Percentiles rank a stretch among this genome's conserved stretches.
Evolutionary conservation across 164 flowering plant genomes (phyloP).

Genomic region (Magnolia officinalis): DNA sequence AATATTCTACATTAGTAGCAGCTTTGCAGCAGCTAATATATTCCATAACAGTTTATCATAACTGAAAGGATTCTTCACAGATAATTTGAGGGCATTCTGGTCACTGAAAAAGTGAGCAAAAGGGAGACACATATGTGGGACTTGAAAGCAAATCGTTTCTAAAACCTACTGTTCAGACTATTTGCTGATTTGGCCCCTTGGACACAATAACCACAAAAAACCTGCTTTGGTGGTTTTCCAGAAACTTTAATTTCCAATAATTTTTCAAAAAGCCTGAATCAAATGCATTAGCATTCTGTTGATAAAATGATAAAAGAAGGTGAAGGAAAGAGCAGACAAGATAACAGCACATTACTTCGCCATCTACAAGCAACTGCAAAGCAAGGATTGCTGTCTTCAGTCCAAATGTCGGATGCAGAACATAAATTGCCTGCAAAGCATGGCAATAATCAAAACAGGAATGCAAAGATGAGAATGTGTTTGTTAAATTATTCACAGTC

Average conservation of each 20-base stretch:
- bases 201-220: no score
- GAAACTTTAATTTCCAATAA: neutral
- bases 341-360: constrained; percentile 45
- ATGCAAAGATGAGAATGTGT: neutral
- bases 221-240: no score
- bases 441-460: neutral
- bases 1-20: no score
- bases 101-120: no score
- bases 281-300: neutral
- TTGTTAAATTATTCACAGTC: neutral
- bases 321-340: neutral
- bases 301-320: neutral
- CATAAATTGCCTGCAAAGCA: constrained; percentile 67
- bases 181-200: no score
- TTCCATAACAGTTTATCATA: no score
- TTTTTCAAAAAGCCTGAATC: neutral
- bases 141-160: no score
- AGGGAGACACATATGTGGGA: no score
- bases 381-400: constrained; percentile 73
- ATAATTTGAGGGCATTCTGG: no score
- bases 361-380: constrained; percentile 77
- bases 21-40: no score
- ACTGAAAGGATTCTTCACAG: no score
- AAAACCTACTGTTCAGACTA: no score
- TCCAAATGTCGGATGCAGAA: constrained; percentile 90